These are phyloP conservation scores for Cyclotella cryptica DNA, from an alignment of 108 stramenopile species.

Conservation along the genomic window DNA sequence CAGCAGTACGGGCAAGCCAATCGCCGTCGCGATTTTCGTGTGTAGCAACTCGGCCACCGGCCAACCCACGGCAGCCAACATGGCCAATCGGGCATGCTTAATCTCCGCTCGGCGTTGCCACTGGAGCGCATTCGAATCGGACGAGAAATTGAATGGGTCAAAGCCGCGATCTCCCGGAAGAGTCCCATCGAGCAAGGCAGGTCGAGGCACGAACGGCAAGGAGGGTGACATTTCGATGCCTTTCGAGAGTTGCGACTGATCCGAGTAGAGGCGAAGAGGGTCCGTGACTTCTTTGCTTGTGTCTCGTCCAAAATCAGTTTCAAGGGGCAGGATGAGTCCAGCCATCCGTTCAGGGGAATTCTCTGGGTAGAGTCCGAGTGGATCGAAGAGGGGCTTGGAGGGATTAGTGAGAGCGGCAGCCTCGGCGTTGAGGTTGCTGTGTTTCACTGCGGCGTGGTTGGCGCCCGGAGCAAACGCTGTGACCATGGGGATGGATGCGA, in stretches of 20 bases:
- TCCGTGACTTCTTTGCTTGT: constrained; percentile 13
- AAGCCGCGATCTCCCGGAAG: constrained; percentile 64
- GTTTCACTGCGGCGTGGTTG: not conserved
- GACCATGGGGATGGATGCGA: not conserved
- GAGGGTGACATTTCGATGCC: constrained; percentile 34
- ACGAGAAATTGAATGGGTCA: constrained; percentile 56
- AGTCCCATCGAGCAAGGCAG: constrained; percentile 54
- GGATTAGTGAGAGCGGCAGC: not conserved
- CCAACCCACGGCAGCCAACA: constrained; percentile 84
- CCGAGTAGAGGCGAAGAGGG: constrained; percentile 28
- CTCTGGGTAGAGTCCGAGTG: constrained; percentile 26
- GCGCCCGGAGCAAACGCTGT: not conserved
- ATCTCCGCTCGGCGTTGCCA: constrained; percentile 56
- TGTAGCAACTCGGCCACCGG: constrained; percentile 71
- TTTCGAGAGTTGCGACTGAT: constrained; percentile 24
- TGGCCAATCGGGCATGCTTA: constrained; percentile 63
- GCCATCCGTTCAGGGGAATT: constrained; percentile 19
- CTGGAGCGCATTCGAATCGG: constrained; percentile 17
- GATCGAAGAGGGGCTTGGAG: constrained; percentile 26
- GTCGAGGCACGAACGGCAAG: constrained; percentile 45
- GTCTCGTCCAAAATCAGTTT: not conserved
- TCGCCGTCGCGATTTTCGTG: constrained; percentile 39
- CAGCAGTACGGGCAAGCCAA: constrained; percentile 40
- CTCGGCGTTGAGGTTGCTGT: not conserved
- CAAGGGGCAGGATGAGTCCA: constrained; percentile 27